A percentile compares a stretch with the other conserved stretches of the same genome.
Evolutionary conservation across 352 stramenopile species (phyloP).

Genomic region (Pythium brachiatum): DNA sequence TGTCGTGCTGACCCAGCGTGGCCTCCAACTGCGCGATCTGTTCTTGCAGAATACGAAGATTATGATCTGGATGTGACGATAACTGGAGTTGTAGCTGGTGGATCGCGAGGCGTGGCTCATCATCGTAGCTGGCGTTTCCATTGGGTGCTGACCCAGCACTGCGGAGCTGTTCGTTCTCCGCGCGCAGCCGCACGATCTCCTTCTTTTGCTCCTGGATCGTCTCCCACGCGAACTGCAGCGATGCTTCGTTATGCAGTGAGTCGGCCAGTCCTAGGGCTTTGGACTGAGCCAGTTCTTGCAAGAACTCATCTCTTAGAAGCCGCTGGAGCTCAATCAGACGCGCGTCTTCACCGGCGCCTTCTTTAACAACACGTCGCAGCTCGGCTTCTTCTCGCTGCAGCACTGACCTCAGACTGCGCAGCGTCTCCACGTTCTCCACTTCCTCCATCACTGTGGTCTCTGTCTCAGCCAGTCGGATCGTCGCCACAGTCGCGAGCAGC

Average conservation of each 20-base stretch:
- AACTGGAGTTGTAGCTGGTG: conserved; percentile 51
- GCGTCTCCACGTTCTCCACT: conserved; percentile 53
- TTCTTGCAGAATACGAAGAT: conserved; percentile 50
- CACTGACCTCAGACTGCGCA: conserved; percentile 43
- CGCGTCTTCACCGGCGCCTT: conserved; percentile 46
- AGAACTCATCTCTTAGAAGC: conserved; percentile 48
- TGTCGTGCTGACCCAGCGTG: conserved; percentile 5
- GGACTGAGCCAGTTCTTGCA: conserved; percentile 35
- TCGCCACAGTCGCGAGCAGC: conserved; percentile 52
- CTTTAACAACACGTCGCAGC: conserved; percentile 12
- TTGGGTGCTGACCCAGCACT: background rate
- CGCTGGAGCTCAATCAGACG: conserved; percentile 53
- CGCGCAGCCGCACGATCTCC: conserved; percentile 58
- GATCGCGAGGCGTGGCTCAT: conserved; percentile 33
- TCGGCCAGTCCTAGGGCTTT: conserved; percentile 13
- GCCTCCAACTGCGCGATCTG: conserved; percentile 53
- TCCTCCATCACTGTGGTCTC: conserved; percentile 55
- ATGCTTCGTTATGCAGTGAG: conserved; percentile 47
- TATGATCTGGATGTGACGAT: conserved; percentile 51
- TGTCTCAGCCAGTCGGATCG: conserved; percentile 53
- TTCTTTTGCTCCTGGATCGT: conserved; percentile 75
- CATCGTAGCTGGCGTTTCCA: background rate
- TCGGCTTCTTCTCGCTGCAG: conserved; percentile 47
- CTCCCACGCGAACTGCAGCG: conserved; percentile 73
- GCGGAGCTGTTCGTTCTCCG: conserved; percentile 47